phyloP scores from a whole-genome alignment of 495 filamentous ascomycete genomes.

The Collariella sp. region DNA sequence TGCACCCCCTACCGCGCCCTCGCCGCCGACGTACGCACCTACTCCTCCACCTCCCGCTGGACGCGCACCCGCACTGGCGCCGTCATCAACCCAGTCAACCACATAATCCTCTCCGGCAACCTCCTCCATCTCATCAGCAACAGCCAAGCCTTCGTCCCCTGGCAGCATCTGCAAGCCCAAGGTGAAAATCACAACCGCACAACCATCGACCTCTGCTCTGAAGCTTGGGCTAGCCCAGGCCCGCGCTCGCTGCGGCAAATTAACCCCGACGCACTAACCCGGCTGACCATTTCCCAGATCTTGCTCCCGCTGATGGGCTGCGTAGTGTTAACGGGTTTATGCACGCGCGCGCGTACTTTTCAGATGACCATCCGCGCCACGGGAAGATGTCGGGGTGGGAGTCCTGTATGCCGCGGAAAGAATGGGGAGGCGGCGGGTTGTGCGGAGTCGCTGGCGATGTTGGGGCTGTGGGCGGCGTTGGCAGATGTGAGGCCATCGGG shows the following conservation, averaged over 20 bases:
- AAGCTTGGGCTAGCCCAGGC: neutral
- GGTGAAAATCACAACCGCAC: neutral
- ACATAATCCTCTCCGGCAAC: neutral
- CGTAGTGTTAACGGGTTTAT: constrained; percentile 11
- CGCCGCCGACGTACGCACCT: constrained; percentile 4
- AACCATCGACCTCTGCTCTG: neutral
- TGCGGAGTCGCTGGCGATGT: constrained; percentile 3
- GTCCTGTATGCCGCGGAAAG: constrained; percentile 4
- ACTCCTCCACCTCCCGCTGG: neutral
- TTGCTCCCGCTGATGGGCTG: too few relatives aligned
- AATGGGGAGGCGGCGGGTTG: neutral
- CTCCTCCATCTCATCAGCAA: neutral
- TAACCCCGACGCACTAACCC: too few relatives aligned
- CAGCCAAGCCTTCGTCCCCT: neutral
- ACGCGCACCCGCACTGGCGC: neutral
- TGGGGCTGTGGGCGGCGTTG: constrained; percentile 1
- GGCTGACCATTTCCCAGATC: too few relatives aligned
- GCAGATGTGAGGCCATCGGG: neutral
- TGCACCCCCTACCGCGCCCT: neutral
- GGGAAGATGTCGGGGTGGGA: neutral
- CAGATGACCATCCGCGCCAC: neutral
- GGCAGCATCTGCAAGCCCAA: too few relatives aligned
- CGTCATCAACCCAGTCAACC: constrained; percentile 4
- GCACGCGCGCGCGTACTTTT: neutral
- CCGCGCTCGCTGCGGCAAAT: neutral